Base-by-base conservation (phyloP, 352 stramenopile species). In the Phytophthora palmivora region DNA sequence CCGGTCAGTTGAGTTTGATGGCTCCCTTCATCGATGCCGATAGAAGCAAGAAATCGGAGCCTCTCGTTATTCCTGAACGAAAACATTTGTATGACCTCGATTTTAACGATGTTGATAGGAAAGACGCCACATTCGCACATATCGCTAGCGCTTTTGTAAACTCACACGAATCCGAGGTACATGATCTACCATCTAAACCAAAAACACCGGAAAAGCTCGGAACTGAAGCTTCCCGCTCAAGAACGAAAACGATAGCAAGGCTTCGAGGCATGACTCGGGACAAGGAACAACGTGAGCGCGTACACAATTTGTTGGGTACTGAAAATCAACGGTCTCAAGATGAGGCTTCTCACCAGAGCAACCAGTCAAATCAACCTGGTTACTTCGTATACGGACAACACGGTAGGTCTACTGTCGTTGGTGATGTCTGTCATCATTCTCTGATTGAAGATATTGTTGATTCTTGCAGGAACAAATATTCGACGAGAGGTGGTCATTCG, bases 21-120 rank as follows among this genome's bases (percentile, higher is more conserved):
- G 69, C 76, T 22, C 75, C 75, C 2, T 84, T 84, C 30, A 52
- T 74, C 32, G 74, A 83, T n/a, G 22, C 54, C 7, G 48, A 61
- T 36, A 69, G 52, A 59, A 63, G 24, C 28, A 66, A 70, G 52
- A 62, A 50, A 28, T 22, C 44, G 5, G 38, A 59, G n/a, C 14
- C 38, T 2, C 47, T 4, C 30, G 42, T 48, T 14, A 16, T 49
- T 58, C 16, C 47, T 18, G 58, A 67, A 26, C 46, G 42, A 30
- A 74, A 67, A 18, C 69, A 63, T 43, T 34, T 74, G 21, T 74
- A 74, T 14, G 59, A 74, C 14, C 38, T 74, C 14, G 65, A 74
- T 28, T 70, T 74, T 34, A 63, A 16, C n/a, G 16, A 55, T 16
- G 15, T 28, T 10, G 51, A 59, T 15, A 69, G 33, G 11, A 42